Conservation (phyloP, 2,329 filamentous ascomycete species). For the Microdochium trichocladiopsis region DNA sequence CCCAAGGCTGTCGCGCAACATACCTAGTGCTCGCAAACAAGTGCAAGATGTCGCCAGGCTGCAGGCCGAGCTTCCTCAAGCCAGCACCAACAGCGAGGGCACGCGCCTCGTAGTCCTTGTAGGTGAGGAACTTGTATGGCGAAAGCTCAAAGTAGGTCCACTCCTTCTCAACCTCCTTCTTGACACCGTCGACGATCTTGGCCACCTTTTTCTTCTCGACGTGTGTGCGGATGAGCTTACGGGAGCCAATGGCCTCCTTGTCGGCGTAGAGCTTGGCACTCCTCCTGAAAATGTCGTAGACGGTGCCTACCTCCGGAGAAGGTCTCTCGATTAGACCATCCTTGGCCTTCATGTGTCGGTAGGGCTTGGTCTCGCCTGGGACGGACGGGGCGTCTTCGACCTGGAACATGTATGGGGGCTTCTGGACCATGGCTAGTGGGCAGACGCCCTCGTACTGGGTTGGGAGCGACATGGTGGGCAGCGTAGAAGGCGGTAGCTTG, state of each 20-base stretch:
- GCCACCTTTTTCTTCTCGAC: conserved; percentile 83
- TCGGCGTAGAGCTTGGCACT: conserved; percentile 57
- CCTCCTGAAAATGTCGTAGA: conserved; percentile 71
- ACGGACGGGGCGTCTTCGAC: conserved; percentile 60
- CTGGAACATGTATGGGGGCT: conserved; percentile 70
- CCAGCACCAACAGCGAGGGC: conserved; percentile 65
- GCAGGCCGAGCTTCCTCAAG: conserved; percentile 66
- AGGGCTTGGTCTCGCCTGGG: conserved; percentile 77
- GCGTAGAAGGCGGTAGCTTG: background rate
- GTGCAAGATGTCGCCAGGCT: conserved; percentile 62
- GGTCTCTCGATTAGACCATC: conserved; percentile 62
- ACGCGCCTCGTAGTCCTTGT: conserved; percentile 69
- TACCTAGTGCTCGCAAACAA: conserved; percentile 71
- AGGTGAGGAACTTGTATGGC: conserved; percentile 68
- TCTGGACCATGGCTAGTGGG: conserved; percentile 54
- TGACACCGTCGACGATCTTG: conserved; percentile 77
- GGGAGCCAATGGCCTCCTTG: conserved; percentile 60
- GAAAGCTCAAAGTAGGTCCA: conserved; percentile 88
- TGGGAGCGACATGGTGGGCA: conserved; percentile 13
- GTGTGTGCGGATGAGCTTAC: conserved; percentile 70
- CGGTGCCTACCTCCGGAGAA: conserved; percentile 63
- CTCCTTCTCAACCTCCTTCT: conserved; percentile 78
- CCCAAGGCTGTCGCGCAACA: background rate
- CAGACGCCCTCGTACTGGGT: conserved; percentile 31
- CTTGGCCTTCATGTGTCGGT: conserved; percentile 64